phyloP scores from a whole-genome alignment of 768 basidiomycete species.

The Pholiota conissans region DNA sequence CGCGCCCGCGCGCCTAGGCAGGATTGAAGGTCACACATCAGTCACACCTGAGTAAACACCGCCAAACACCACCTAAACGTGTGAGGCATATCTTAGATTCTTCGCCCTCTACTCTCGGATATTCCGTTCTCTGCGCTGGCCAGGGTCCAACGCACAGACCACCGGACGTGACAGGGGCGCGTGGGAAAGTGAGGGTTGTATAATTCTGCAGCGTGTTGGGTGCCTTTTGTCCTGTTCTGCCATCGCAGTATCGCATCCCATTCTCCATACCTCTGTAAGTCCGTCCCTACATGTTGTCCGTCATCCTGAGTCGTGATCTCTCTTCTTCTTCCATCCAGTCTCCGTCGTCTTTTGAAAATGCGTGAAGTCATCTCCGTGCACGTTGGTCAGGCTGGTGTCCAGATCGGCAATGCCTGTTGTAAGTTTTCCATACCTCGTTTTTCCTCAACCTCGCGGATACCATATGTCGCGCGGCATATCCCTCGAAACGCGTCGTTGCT shows the following conservation, averaged over 20 bases:
- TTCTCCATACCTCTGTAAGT: conserved; percentile 32
- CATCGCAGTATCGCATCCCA: conserved; percentile 36
- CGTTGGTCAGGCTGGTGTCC: conserved; percentile 96
- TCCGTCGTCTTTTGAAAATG: conserved; percentile 46
- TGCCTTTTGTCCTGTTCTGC: conserved; percentile 43
- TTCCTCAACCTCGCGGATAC: conserved; percentile 5
- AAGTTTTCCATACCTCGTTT: conserved; percentile 42
- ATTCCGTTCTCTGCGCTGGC: background rate
- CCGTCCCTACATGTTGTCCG: conserved; percentile 22
- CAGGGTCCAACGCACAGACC: conserved; percentile 41
- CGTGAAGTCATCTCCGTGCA: conserved; percentile 96
- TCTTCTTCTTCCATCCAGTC: conserved; percentile 14
- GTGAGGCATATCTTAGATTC: no score
- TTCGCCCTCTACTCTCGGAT: no score
- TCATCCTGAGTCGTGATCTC: conserved; percentile 19
- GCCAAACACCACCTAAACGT: no score
- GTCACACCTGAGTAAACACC: no score
- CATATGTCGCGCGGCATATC: conserved; percentile 18
- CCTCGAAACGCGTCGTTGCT: conserved; percentile 33
- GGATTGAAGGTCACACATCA: no score
- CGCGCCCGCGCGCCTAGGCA: no score
- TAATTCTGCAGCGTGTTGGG: conserved; percentile 44
- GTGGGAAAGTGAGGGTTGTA: conserved; percentile 42
- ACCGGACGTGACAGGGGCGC: conserved; percentile 32
- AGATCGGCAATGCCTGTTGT: conserved; percentile 97